These are phyloP conservation scores for Tricharina praecox DNA, from an alignment of 495 filamentous ascomycete genomes.

Conservation along the genomic window DNA sequence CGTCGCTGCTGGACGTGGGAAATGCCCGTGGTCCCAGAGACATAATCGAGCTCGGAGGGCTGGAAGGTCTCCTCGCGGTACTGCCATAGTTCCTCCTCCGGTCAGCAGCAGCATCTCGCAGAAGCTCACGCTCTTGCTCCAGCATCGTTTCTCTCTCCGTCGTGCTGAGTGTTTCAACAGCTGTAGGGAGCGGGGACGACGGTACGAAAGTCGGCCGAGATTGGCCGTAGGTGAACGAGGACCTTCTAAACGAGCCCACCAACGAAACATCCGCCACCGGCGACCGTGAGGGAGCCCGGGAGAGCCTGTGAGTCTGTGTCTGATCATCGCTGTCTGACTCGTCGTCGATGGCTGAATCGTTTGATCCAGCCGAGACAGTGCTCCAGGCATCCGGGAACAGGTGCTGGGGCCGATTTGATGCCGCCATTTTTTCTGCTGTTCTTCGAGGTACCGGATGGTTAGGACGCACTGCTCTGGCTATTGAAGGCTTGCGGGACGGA, in stretches of 20 bases:
- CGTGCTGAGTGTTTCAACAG: neutral
- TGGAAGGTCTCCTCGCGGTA: neutral
- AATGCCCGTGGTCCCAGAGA: neutral
- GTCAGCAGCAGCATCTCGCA: neutral
- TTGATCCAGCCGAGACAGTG: no score
- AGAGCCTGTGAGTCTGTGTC: no score
- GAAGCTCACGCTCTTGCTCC: neutral
- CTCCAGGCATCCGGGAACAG: no score
- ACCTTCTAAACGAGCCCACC: conserved; percentile 15
- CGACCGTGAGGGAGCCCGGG: neutral
- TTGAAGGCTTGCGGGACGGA: no score
- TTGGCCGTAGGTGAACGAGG: conserved; percentile 19
- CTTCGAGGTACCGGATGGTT: no score
- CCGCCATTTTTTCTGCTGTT: no score
- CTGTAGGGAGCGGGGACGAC: neutral
- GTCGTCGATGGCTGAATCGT: neutral
- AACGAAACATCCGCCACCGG: conserved; percentile 3
- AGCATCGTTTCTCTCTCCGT: neutral
- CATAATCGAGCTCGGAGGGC: neutral
- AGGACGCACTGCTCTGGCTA: no score
- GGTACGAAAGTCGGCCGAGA: conserved; percentile 10
- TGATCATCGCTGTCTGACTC: no score
- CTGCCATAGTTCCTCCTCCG: neutral
- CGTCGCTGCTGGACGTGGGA: neutral
- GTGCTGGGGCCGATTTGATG: no score